These are phyloP conservation scores for Boletus huronensis DNA, from an alignment of 768 basidiomycete species.

Conservation along the genomic window DNA sequence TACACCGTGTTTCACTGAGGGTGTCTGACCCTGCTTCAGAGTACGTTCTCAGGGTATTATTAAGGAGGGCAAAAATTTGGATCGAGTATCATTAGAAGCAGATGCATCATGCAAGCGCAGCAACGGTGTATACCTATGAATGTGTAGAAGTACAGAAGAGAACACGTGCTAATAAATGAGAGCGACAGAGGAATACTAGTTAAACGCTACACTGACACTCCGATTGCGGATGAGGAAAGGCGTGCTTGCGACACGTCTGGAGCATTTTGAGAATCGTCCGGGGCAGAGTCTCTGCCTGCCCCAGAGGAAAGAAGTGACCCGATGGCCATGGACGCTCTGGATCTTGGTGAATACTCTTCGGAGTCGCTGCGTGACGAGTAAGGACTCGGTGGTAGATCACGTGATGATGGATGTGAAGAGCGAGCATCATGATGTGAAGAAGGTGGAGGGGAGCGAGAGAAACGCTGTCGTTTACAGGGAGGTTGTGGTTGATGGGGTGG, in stretches of 20 bases:
- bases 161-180: slow-evolving; percentile 21
- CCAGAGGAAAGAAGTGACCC: slow-evolving; percentile 62
- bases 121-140: slow-evolving; percentile 14
- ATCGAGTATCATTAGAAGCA: slow-evolving; percentile 17
- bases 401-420: slow-evolving; percentile 36
- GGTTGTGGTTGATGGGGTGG: slow-evolving; percentile 37
- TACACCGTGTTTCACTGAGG: slow-evolving; percentile 3
- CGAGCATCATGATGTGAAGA: slow-evolving; percentile 36
- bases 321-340: slow-evolving; percentile 76
- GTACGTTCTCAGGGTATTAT: background rate
- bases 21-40: slow-evolving; percentile 8
- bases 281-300: slow-evolving; percentile 29
- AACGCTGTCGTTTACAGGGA: slow-evolving; percentile 61
- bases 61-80: background rate
- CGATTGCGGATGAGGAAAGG: slow-evolving; percentile 16
- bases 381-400: slow-evolving; percentile 66
- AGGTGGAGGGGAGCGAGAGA: slow-evolving; percentile 53
- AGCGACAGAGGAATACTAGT: background rate
- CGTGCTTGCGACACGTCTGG: slow-evolving; percentile 19
- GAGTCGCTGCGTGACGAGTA: slow-evolving; percentile 69
- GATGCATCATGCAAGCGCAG: slow-evolving; percentile 13
- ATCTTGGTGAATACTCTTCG: slow-evolving; percentile 66
- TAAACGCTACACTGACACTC: slow-evolving; percentile 21
- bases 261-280: slow-evolving; percentile 25
- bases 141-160: slow-evolving; percentile 25